phyloP scores from a whole-genome alignment of 331 rosid species.

The Pyrus hybrid region DNA sequence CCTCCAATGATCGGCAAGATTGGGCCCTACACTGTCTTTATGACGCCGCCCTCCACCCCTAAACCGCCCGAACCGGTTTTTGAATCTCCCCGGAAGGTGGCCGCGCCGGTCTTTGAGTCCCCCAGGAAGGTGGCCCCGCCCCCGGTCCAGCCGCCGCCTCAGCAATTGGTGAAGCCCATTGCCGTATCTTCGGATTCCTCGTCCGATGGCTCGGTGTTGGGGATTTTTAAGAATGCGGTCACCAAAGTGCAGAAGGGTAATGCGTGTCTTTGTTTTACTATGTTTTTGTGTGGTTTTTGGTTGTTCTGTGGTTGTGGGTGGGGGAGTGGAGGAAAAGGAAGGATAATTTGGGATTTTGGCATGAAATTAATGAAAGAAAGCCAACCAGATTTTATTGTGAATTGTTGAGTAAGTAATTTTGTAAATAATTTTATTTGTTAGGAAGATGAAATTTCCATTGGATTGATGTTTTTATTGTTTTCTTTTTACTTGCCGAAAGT shows the following conservation, averaged over 20 bases:
- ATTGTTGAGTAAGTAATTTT: neutral
- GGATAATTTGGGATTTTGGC: neutral
- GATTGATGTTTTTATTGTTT: neutral
- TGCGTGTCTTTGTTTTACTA: neutral
- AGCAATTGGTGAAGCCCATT: conserved; percentile 45
- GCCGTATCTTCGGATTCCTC: conserved; percentile 14
- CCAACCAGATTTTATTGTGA: neutral
- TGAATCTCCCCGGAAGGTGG: neutral
- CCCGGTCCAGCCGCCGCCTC: conserved; percentile 63
- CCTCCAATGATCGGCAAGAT: conserved; percentile 90
- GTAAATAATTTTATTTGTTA: neutral
- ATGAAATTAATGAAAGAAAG: neutral
- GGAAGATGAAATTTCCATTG: neutral
- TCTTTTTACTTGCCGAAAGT: neutral
- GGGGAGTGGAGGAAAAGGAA: no score
- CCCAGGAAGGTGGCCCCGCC: conserved; percentile 62
- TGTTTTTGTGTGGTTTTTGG: neutral
- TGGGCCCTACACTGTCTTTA: conserved; percentile 96
- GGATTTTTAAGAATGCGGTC: conserved; percentile 67
- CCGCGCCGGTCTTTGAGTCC: conserved; percentile 20
- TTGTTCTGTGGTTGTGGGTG: no score
- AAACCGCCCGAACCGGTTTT: conserved; percentile 29
- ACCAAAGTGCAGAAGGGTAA: conserved; percentile 74
- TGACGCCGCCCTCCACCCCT: conserved; percentile 91
- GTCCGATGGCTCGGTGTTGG: conserved; percentile 39